Evolutionary conservation across 257 asterid genomes (phyloP).

Genomic region (Solanum arcanum): DNA sequence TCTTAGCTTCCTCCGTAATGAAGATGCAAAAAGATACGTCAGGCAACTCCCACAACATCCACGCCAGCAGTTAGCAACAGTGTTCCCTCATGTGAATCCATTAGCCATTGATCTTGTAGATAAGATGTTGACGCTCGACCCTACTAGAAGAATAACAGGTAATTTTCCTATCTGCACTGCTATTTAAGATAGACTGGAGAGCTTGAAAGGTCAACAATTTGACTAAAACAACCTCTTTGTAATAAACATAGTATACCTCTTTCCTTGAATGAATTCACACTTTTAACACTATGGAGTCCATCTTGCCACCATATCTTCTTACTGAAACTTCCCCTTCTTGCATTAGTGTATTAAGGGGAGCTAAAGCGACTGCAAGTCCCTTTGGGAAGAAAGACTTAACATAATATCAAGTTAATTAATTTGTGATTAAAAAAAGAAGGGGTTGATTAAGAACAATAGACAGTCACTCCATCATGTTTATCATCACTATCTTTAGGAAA

Average conservation of each 20-base stretch:
- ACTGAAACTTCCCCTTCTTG: no score
- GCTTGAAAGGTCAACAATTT: neutral
- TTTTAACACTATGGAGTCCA: neutral
- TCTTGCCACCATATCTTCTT: neutral
- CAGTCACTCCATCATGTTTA: no score
- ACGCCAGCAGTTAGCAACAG: conserved; percentile 55
- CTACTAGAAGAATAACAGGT: conserved; percentile 87
- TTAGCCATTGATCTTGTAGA: conserved; percentile 82
- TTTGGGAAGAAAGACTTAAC: no score
- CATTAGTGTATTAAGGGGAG: no score
- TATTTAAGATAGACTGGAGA: neutral
- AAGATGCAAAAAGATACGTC: conserved; percentile 77
- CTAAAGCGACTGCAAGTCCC: no score
- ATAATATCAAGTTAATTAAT: no score
- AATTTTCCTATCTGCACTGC: neutral
- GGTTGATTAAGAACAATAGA: no score
- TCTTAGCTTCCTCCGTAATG: conserved; percentile 51
- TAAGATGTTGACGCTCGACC: conserved; percentile 78
- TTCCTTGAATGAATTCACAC: neutral
- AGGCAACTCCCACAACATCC: conserved; percentile 76
- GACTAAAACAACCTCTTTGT: neutral
- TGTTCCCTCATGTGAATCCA: conserved; percentile 79
- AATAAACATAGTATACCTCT: neutral
- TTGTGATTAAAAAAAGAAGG: no score
- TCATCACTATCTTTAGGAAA: no score